phyloP scores from a whole-genome alignment of 257 asterid genomes.

The Coffea eugenioides region DNA sequence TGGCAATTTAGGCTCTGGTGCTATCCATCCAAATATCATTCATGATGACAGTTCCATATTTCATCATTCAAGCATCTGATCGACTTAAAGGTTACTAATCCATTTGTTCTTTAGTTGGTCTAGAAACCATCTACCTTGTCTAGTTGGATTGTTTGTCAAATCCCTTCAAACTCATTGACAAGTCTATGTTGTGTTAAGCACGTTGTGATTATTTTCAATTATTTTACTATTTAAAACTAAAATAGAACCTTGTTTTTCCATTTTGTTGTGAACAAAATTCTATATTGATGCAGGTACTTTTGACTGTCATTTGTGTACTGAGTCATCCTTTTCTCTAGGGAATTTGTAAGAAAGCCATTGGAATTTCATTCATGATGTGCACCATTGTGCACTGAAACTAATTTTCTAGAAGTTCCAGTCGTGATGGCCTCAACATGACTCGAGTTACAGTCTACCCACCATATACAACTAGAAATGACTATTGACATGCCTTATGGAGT shows the following conservation, averaged over 20 bases:
- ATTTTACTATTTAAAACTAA: neutral
- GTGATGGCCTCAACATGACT: neutral
- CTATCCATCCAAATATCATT: neutral
- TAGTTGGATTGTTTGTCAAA: neutral
- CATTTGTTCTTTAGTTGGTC: neutral
- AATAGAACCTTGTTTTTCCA: neutral
- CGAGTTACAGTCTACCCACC: neutral
- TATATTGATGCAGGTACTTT: neutral
- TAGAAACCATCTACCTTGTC: too few relatives aligned
- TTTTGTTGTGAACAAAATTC: neutral
- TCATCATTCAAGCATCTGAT: neutral
- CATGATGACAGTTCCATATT: neutral
- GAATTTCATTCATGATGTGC: too few relatives aligned
- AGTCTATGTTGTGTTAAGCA: neutral
- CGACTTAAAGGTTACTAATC: neutral
- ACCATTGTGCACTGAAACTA: constrained; percentile 3
- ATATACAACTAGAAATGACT: neutral
- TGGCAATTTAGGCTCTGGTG: neutral
- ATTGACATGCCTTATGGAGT: neutral
- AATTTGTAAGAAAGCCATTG: neutral
- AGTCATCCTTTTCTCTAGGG: neutral
- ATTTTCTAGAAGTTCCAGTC: neutral
- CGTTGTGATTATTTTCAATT: neutral
- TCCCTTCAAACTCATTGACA: neutral
- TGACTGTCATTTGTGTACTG: too few relatives aligned